Percentiles rank a stretch among this genome's conserved stretches.
Conservation (phyloP, 2,329 filamentous ascomycete genomes). For the Xylaria sp. region DNA sequence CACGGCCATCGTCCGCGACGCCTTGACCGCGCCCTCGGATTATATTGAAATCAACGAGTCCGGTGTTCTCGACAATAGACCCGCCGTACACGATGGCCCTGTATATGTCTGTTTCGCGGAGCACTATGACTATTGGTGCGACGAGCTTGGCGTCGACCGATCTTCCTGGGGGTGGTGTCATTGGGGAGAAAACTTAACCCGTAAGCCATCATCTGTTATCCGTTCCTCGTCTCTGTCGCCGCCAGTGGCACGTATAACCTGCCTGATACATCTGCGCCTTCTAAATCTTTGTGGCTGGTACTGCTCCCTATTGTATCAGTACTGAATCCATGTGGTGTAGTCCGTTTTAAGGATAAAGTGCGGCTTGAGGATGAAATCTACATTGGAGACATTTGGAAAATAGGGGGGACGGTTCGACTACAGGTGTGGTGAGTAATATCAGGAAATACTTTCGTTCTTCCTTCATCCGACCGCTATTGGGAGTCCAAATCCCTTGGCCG, state of each 20-base stretch:
- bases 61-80: conserved; percentile 39
- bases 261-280: not conserved
- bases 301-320: not conserved
- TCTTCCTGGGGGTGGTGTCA: conserved; percentile 43
- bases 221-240: not conserved
- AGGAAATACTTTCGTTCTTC: not conserved
- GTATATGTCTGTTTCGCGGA: conserved; percentile 44
- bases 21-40: conserved; percentile 35
- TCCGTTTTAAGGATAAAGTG: conserved; percentile 34
- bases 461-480: not conserved
- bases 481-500: not conserved
- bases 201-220: conserved; percentile 17
- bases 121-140: conserved; percentile 45
- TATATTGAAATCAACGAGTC: conserved; percentile 42
- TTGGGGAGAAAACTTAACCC: conserved; percentile 45
- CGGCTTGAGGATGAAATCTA: conserved; percentile 40
- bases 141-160: conserved; percentile 39
- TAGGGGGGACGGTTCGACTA: conserved; percentile 40
- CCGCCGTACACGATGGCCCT: conserved; percentile 44
- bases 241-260: not conserved
- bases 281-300: not conserved
- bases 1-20: conserved; percentile 42
- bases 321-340: conserved; percentile 10
- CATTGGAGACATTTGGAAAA: conserved; percentile 43
- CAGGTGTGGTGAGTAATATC: conserved; percentile 36